Base-by-base conservation (phyloP, 768 basidiomycete species). In the Kondoa subrosea region DNA sequence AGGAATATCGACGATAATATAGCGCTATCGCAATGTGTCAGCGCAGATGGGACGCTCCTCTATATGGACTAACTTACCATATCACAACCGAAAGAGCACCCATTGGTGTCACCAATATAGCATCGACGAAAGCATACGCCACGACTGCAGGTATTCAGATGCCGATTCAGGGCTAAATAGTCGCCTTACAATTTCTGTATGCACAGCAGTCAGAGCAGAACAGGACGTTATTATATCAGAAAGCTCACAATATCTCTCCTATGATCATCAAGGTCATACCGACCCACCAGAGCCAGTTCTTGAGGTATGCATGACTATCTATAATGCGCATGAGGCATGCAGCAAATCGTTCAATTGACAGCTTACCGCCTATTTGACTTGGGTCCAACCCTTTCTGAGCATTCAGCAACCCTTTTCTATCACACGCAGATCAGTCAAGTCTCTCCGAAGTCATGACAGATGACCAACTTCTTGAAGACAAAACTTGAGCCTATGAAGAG, bases 81-180 rank as follows among this genome's bases (percentile, higher is more conserved):
- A 97, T 81, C 71, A 99, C 95, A 72, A 99, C 95, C 25, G 91
- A 91, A 66, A 99, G 83, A 4, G 93, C 91, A 56, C 93, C 93
- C 73, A 99, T 83, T 1, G 93, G 95, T 50, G 93, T 97, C 69
- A 97, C 95, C 69, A 96, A 84, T 73, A 97, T 86, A 1, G 72
- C 73, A 40, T 73, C 72, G 15, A 72, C 70, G 60, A 75, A 75
- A 0, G 74, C 72, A 57, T 73, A 75, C 0, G 72, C 74, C 16
- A 73, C 68, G 25, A 66, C 31, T 67, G 50, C 25, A 34, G 61
- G 32, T 34, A n/a, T n/a, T n/a, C n/a, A n/a, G n/a, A n/a, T n/a
- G n/a, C n/a, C n/a, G n/a, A n/a, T n/a, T n/a, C n/a, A n/a, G n/a
- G n/a, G n/a, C n/a, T n/a, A n/a, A n/a, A n/a, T n/a, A n/a, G n/a